Evolutionary conservation across 2,329 filamentous ascomycete genomes (phyloP).

Genomic region (Escovopsis sp.): DNA sequence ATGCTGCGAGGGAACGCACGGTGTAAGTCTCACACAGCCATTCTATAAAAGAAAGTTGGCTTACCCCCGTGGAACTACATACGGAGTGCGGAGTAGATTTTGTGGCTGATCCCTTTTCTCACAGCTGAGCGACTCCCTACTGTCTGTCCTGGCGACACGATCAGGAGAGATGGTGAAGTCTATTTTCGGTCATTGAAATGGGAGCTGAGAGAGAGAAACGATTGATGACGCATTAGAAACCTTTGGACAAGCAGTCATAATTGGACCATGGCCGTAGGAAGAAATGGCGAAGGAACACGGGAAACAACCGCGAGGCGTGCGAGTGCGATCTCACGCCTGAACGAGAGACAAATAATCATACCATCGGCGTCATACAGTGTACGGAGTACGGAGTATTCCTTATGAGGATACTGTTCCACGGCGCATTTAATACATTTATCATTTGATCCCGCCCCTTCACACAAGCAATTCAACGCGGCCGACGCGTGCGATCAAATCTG

Average conservation of each 20-base stretch:
- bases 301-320: no score
- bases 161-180: slow-evolving; percentile 66
- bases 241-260: no score
- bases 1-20: slow-evolving; percentile 85
- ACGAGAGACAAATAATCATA: not conserved
- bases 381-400: not conserved
- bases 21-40: slow-evolving; percentile 42
- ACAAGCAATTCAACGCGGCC: not conserved
- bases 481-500: no score
- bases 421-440: not conserved
- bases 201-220: not conserved
- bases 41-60: no score
- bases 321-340: not conserved
- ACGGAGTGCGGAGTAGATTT: not conserved
- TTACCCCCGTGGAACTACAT: not conserved
- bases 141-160: slow-evolving; percentile 62
- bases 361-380: not conserved
- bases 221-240: not conserved
- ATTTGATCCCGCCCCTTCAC: not conserved
- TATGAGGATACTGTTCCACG: not conserved
- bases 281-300: no score
- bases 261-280: no score
- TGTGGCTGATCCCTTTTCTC: not conserved
- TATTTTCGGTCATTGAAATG: slow-evolving; percentile 39
- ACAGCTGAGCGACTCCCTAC: slow-evolving; percentile 64